Evolutionary conservation across 495 filamentous ascomycete species (phyloP), one percentile per base, ranked within the genome.

Genomic region (Penicillium manginii): DNA sequence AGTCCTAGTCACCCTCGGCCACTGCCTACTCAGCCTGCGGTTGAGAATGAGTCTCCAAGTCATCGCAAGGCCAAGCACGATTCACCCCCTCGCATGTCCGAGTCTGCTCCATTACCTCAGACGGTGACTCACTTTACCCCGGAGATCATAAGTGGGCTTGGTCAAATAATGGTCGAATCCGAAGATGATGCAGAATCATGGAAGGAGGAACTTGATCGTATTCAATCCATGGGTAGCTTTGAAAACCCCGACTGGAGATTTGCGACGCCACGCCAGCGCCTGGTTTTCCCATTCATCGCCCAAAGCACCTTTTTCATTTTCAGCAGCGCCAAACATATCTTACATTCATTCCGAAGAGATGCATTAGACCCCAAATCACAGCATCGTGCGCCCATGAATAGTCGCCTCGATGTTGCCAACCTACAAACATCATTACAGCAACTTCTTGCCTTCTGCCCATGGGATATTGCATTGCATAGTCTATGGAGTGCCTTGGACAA

Each of bases 241-340:
- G 76, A 80, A 15, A 66, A 74, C 42, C 68, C 70, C 2, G 70
- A 77, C 17, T 77, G 76, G 75, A 64, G 56, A 17, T 73, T 71
- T 65, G 75, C 76, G 31, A 73, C 75, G n/a, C 42, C 60, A 31
- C 69, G 67, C 5, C 77, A 79, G 53, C 73, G 73, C 11, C 61
- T 73, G 43, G 73, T 67, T 11, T 81, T 77, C 45, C 62, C 75
- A 3, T 94, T 93, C 66, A 75, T 87, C 39, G 84, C 89, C 21
- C 89, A 93, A 60, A 89, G 86, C 50, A 70, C 92, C 3, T 93
- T 90, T 67, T 88, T 88, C 60, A 82, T 89, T 5, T 71, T 96
- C 31, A 87, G 88, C 59, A 86, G 84, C 53, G 83, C 88, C 0
- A 78, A 78, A 35, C 81, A 87, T 8, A 74, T 90, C 22, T 60